These are phyloP conservation scores for Linum tenue DNA, from an alignment of 345 rosid species.

Conservation along the genomic window DNA sequence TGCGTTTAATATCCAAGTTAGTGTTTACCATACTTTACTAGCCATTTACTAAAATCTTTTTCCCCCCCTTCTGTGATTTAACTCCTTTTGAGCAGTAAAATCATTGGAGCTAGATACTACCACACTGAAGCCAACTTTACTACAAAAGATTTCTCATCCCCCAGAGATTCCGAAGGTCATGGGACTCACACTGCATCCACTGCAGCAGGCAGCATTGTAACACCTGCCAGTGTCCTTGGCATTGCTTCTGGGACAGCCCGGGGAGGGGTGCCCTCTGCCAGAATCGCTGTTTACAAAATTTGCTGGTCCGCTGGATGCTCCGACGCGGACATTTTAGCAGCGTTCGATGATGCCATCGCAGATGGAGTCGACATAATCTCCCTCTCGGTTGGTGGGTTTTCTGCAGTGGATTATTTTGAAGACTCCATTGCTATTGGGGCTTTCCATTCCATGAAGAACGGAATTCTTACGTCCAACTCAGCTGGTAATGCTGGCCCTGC, in stretches of 20 bases:
- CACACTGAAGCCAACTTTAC: neutral
- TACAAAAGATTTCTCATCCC: neutral
- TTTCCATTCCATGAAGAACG: neutral
- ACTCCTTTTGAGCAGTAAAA: neutral
- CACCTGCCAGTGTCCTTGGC: neutral
- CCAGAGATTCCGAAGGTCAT: neutral
- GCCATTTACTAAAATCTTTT: no score
- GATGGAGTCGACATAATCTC: conserved; percentile 2
- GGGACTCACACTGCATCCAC: neutral
- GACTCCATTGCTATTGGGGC: neutral
- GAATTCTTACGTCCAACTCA: neutral
- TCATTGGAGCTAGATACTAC: conserved; percentile 1
- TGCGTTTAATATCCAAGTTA: no score
- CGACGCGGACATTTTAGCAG: neutral
- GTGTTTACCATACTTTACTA: no score
- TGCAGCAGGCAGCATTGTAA: neutral
- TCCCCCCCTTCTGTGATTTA: no score
- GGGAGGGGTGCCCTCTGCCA: neutral
- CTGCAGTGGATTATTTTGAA: neutral
- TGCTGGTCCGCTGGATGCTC: conserved; percentile 1
- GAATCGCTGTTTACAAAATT: neutral
- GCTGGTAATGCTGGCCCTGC: conserved; percentile 1
- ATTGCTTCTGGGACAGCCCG: neutral
- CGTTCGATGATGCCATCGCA: conserved; percentile 1
- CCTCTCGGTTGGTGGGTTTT: neutral